Evolutionary conservation across 2,329 filamentous ascomycete genomes (phyloP), one percentile per base, ranked within the genome.

Genomic region (Aspergillus sp.): DNA sequence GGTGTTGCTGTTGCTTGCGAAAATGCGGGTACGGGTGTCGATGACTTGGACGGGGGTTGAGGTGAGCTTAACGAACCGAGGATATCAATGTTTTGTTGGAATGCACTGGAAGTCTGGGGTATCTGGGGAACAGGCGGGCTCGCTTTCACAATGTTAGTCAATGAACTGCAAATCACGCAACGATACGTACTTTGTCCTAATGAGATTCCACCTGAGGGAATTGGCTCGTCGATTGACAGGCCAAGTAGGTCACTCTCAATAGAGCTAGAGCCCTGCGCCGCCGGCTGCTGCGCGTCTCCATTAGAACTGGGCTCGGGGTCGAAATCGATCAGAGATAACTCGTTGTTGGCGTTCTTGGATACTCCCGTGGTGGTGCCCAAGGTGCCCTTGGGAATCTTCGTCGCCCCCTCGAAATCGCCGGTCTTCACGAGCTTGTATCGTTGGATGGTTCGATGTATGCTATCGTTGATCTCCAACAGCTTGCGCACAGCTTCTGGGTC

Each of bases 381-480:
- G 14, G 89, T 93, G 27, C 93, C 91, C 70, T 90, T 88, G 6
- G 91, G 91, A 64, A 98, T 90, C 73, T 87, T 90, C 63, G 88
- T 86, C 15, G 95, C 91, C 11, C 81, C 91, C 65, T 93, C 91
- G 45, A 96, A 74, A 69, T 99, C 93, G 21, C 95, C 95, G 79
- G 95, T 96, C 81, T 96, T 99, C 76, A 98, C 87, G 55, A 98
- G 80, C 81, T 91, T 96, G 76, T 98, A 99, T 63, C 95, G 83
- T 77, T 98, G 91, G 56, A 98, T 91, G 1, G 95, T 99, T 62
- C 93, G 87, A 72, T 98, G 91, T 84, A 99, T 99, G 77, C 93
- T 97, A 76, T 99, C 95, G 72, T 99, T 99, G 70, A 99, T 98
- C 72, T 98, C 92, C 56, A 99, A 84, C 11, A 99, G 82, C 76